A percentile compares a stretch with the other conserved stretches of the same genome.
Conservation (phyloP, 2,329 filamentous ascomycete species). For the Chaetomiaceae sp. region DNA sequence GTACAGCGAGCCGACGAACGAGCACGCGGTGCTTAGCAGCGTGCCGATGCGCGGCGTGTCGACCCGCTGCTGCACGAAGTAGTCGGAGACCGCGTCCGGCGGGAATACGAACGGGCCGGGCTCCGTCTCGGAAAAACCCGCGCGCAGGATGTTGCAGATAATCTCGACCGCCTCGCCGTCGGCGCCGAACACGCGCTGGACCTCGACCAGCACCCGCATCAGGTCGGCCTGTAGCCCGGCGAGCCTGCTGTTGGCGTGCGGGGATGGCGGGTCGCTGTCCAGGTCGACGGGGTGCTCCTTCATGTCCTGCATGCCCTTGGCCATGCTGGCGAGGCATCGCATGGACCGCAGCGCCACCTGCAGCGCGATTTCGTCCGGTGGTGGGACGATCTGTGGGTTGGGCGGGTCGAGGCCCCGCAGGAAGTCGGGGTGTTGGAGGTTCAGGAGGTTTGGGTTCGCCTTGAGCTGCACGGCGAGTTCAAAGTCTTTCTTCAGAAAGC, state of each 20-base stretch:
- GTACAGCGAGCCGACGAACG: conserved; percentile 57
- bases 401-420: conserved; percentile 23
- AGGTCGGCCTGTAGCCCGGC: conserved; percentile 40
- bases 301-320: conserved; percentile 64
- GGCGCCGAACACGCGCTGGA: conserved; percentile 47
- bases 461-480: conserved; percentile 36
- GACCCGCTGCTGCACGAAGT: conserved; percentile 53
- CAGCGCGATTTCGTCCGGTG: conserved; percentile 39
- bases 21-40: conserved; percentile 65
- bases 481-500: conserved; percentile 59
- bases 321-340: conserved; percentile 63
- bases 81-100: conserved; percentile 57
- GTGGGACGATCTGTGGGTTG: conserved; percentile 17
- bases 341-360: conserved; percentile 52
- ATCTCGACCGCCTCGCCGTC: conserved; percentile 65
- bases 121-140: conserved; percentile 68
- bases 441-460: conserved; percentile 24
- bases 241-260: conserved; percentile 22
- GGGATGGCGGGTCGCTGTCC: conserved; percentile 37
- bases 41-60: conserved; percentile 62
- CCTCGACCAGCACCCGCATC: conserved; percentile 40
- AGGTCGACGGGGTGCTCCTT: conserved; percentile 63
- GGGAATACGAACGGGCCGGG: conserved; percentile 74
- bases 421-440: conserved; percentile 21
- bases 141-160: conserved; percentile 64